Evolutionary conservation across 768 basidiomycete species (phyloP).

Genomic region (Hypholoma sublateritium): DNA sequence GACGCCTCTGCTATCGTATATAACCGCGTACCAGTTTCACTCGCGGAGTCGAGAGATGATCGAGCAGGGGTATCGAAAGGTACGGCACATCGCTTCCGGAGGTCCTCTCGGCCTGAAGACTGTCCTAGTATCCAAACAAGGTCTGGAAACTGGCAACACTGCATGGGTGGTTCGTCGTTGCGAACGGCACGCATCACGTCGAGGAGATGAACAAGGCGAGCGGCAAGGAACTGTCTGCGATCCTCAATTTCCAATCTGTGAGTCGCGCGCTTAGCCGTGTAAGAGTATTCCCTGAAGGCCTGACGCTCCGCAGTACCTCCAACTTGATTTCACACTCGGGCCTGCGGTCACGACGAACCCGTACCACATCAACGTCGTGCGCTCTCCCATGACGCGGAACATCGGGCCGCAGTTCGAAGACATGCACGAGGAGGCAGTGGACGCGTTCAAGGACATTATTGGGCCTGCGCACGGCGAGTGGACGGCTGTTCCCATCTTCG

Average conservation of each 20-base stretch:
- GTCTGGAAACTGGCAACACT: slow-evolving; percentile 44
- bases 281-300: background rate
- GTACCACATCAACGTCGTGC: slow-evolving; percentile 25
- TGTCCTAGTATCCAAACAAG: slow-evolving; percentile 21
- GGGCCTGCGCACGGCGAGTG: slow-evolving; percentile 28
- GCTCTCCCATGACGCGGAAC: slow-evolving; percentile 26
- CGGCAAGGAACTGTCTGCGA: slow-evolving; percentile 44
- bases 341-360: slow-evolving; percentile 18
- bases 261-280: slow-evolving; percentile 7
- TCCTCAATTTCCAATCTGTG: slow-evolving; percentile 39
- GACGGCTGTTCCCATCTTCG: slow-evolving; percentile 26
- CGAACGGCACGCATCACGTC: slow-evolving; percentile 37
- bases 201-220: slow-evolving; percentile 48
- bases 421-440: slow-evolving; percentile 24
- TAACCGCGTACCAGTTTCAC: slow-evolving; percentile 26
- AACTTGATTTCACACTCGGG: slow-evolving; percentile 36
- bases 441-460: slow-evolving; percentile 20
- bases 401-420: slow-evolving; percentile 22
- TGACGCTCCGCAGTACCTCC: slow-evolving; percentile 23
- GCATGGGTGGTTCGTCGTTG: slow-evolving; percentile 45
- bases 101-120: too few relatives aligned
- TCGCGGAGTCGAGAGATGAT: slow-evolving; percentile 24
- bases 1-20: slow-evolving; percentile 28
- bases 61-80: slow-evolving; percentile 34
- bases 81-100: slow-evolving; percentile 2